phyloP scores from a whole-genome alignment of 129 eudicot genomes.

The Lonicera japonica region DNA sequence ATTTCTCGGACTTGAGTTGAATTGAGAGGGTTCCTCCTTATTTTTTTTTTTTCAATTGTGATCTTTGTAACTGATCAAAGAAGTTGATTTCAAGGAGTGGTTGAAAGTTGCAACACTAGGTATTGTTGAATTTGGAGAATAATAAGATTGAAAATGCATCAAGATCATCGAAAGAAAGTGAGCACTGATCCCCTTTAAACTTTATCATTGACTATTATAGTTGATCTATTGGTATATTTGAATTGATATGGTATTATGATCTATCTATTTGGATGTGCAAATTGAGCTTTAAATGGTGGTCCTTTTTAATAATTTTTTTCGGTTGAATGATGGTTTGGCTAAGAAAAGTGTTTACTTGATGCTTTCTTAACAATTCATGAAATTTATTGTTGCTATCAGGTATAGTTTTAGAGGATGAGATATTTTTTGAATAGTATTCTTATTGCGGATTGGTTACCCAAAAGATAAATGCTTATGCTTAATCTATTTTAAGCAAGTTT shows the following conservation, averaged over 20 bases:
- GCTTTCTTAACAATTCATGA: background rate
- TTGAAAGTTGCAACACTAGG: too few species aligned
- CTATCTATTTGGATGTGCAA: background rate
- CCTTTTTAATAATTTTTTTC: too few species aligned
- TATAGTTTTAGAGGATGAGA: too few species aligned
- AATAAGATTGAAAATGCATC: constrained; percentile 14
- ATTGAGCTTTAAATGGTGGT: background rate
- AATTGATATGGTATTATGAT: background rate
- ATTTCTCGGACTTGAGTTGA: background rate
- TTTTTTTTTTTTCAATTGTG: too few species aligned
- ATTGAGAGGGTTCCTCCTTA: too few species aligned
- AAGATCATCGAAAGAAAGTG: constrained; percentile 21
- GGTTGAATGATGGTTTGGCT: background rate
- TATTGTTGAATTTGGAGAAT: background rate
- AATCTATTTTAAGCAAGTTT: background rate
- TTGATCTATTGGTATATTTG: too few species aligned
- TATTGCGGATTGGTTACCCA: background rate
- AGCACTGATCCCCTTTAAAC: background rate
- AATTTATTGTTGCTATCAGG: too few species aligned
- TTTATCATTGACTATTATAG: background rate
- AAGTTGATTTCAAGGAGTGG: too few species aligned
- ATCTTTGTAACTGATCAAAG: too few species aligned
- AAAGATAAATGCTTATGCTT: background rate
- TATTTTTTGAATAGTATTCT: too few species aligned
- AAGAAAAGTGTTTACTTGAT: background rate